These are phyloP conservation scores for Candida boleticola DNA, from an alignment of 805 yeast genomes.

Conservation along the genomic window DNA sequence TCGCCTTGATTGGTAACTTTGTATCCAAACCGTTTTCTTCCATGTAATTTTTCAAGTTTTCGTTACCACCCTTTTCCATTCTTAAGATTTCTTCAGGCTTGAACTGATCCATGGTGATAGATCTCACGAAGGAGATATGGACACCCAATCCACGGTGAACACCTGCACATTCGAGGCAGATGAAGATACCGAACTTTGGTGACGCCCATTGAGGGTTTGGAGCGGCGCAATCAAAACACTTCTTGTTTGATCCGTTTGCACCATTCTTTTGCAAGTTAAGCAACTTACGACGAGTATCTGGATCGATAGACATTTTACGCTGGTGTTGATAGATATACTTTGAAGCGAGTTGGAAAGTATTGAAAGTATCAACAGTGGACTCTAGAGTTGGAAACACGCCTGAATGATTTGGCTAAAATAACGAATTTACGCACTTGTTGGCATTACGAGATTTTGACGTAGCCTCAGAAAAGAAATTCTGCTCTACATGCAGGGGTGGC, in stretches of 20 bases:
- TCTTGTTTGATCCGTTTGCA: slow-evolving; percentile 56
- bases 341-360: neutral
- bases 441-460: no score
- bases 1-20: slow-evolving; percentile 60
- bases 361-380: no score
- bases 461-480: no score
- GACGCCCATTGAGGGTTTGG: slow-evolving; percentile 99
- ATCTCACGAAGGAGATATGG: slow-evolving; percentile 92
- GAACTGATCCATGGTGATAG: slow-evolving; percentile 98
- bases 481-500: no score
- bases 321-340: no score
- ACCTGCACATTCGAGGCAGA: slow-evolving; percentile 98
- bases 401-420: no score
- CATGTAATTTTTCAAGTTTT: slow-evolving; percentile 67
- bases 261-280: slow-evolving; percentile 76
- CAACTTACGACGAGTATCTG: slow-evolving; percentile 82
- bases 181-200: slow-evolving; percentile 95
- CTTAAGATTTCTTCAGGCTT: slow-evolving; percentile 85
- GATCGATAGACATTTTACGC: slow-evolving; percentile 85
- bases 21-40: slow-evolving; percentile 67
- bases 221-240: slow-evolving; percentile 90
- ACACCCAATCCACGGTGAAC: slow-evolving; percentile 94
- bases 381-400: no score
- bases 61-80: slow-evolving; percentile 96
- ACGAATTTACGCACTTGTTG: no score